Conservation (phyloP, 306 rosid genomes). For the Quercus robur region DNA sequence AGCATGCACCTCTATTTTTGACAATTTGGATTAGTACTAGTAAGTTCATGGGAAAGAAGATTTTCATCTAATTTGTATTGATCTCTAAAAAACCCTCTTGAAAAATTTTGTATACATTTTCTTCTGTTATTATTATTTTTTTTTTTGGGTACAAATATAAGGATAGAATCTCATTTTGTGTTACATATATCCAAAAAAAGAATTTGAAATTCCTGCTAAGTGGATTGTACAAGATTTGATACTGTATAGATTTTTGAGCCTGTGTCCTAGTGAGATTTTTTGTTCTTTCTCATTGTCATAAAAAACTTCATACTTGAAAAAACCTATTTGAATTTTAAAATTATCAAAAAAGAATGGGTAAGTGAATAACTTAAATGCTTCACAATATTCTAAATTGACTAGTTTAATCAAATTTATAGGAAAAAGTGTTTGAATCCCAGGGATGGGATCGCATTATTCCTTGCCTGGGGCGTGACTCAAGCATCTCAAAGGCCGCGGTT, state of each 20-base stretch:
- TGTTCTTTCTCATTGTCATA: no score
- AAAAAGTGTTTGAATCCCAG: constrained; percentile 46
- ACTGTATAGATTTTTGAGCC: not conserved
- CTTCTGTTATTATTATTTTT: not conserved
- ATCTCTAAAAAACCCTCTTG: not conserved
- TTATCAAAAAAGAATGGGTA: not conserved
- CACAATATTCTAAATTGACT: constrained; percentile 13
- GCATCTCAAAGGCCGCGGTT: constrained; percentile 60
- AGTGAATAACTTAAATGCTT: not conserved
- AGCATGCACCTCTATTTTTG: not conserved
- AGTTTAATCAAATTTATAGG: constrained; percentile 35
- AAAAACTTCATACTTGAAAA: not conserved
- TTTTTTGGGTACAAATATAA: not conserved
- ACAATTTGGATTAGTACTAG: not conserved
- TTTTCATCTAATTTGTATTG: not conserved
- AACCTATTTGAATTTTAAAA: not conserved
- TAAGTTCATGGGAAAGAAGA: no score
- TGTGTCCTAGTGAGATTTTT: not conserved
- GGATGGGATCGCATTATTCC: constrained; percentile 67
- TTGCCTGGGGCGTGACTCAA: constrained; percentile 54
- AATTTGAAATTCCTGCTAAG: not conserved
- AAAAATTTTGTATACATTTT: not conserved
- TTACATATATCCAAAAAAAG: not conserved
- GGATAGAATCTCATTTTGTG: not conserved
- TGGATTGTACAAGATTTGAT: not conserved